Evolutionary conservation across 2,329 filamentous ascomycete genomes (phyloP).

Genomic region (Aureobasidium sp.): DNA sequence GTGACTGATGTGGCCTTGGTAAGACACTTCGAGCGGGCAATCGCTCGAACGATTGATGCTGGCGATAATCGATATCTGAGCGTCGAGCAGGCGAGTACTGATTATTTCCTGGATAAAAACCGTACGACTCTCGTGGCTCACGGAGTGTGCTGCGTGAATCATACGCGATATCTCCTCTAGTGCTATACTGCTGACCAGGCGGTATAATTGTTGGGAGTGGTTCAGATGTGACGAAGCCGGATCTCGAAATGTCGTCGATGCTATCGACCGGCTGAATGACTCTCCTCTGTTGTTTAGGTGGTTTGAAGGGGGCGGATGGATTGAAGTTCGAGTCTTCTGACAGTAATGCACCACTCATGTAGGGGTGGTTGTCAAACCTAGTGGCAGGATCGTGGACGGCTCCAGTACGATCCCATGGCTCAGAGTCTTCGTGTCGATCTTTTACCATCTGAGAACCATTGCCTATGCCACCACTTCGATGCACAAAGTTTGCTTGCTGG

Average conservation of each 20-base stretch:
- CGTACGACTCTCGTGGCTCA: background rate
- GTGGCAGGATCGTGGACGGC: too few species aligned
- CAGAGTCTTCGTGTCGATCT: background rate
- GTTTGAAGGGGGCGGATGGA: too few species aligned
- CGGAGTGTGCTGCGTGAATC: background rate
- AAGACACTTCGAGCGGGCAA: background rate
- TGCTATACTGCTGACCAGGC: background rate
- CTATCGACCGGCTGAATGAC: background rate
- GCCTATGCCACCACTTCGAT: too few species aligned
- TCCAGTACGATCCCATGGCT: background rate
- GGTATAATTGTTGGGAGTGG: background rate
- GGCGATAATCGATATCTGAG: background rate
- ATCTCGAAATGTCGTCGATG: background rate
- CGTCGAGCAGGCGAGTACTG: background rate
- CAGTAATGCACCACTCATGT: background rate
- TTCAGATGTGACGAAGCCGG: background rate
- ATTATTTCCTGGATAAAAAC: background rate
- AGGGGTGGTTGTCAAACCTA: background rate
- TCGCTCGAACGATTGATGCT: background rate
- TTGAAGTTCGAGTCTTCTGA: background rate
- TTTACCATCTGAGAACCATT: background rate
- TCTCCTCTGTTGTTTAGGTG: background rate
- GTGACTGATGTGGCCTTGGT: background rate
- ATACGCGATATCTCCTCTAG: background rate
- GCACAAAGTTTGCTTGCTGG: background rate